phyloP scores from a whole-genome alignment of 345 rosid genomes.

The Dipteronia dyeriana region DNA sequence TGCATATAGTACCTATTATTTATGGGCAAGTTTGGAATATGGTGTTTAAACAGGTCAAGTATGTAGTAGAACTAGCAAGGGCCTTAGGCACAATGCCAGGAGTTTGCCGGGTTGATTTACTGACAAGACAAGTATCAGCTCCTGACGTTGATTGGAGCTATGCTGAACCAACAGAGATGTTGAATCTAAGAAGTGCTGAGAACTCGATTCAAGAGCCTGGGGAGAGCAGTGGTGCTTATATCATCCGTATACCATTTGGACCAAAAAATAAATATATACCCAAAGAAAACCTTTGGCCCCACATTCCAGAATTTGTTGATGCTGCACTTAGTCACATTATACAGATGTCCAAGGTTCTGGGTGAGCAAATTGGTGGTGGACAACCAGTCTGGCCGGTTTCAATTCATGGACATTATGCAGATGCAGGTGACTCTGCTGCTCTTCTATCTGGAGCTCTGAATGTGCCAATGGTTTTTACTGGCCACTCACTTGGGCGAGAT shows the following conservation, averaged over 20 bases:
- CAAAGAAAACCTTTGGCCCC: conserved; percentile 82
- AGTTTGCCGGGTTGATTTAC: conserved; percentile 76
- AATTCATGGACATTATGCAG: conserved; percentile 86
- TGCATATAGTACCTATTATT: neutral
- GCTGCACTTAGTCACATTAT: conserved; percentile 67
- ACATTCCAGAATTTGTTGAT: conserved; percentile 82
- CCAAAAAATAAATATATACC: conserved; percentile 66
- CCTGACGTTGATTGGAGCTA: conserved; percentile 78
- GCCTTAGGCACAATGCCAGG: conserved; percentile 81
- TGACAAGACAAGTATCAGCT: conserved; percentile 71
- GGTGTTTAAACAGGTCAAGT: conserved; percentile 57
- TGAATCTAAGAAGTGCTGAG: conserved; percentile 42
- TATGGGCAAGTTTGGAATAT: conserved; percentile 5
- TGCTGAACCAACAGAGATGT: conserved; percentile 76
- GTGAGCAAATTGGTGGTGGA: conserved; percentile 60
- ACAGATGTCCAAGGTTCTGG: conserved; percentile 71
- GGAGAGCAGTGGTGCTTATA: conserved; percentile 82
- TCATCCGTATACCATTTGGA: conserved; percentile 80
- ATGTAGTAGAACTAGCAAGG: conserved; percentile 89
- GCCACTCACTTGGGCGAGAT: conserved; percentile 83
- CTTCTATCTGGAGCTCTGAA: conserved; percentile 80
- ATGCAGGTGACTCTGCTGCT: conserved; percentile 79
- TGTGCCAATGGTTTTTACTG: conserved; percentile 86
- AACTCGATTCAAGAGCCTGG: conserved; percentile 48
- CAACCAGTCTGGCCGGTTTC: conserved; percentile 77